These are phyloP conservation scores for Jamesozyma rosinii DNA, from an alignment of 805 yeast genomes.

Conservation along the genomic window DNA sequence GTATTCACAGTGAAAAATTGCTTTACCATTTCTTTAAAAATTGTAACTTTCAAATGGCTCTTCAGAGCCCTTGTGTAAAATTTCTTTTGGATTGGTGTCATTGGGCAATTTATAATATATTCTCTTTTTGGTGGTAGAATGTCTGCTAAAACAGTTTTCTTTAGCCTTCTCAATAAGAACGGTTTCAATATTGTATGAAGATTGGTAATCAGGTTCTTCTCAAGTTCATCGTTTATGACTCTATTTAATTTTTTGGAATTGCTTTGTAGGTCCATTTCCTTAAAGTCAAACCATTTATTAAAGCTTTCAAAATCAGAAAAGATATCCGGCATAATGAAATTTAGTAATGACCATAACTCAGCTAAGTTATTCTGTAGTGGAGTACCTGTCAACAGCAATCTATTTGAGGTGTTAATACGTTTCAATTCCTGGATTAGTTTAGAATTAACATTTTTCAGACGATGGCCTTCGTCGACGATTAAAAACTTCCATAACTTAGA, in stretches of 20 bases:
- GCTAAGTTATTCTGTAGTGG: slow-evolving; percentile 86
- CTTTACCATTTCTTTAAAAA: slow-evolving; percentile 40
- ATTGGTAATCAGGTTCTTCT: slow-evolving; percentile 58
- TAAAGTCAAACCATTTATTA: slow-evolving; percentile 90
- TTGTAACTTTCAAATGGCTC: slow-evolving; percentile 36
- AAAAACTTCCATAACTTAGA: slow-evolving; percentile 65
- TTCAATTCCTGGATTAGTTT: slow-evolving; percentile 64
- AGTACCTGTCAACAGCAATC: slow-evolving; percentile 87
- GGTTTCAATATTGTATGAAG: slow-evolving; percentile 85
- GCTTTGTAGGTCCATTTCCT: slow-evolving; percentile 38
- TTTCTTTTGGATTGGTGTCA: slow-evolving; percentile 54
- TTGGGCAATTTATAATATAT: slow-evolving; percentile 64
- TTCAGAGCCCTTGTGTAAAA: slow-evolving; percentile 47
- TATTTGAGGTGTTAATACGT: slow-evolving; percentile 52
- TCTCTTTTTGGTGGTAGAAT: slow-evolving; percentile 84
- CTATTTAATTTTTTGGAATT: slow-evolving; percentile 27
- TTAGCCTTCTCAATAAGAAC: slow-evolving; percentile 72
- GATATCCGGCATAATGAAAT: slow-evolving; percentile 86
- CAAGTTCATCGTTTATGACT: slow-evolving; percentile 48
- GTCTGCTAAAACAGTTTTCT: slow-evolving; percentile 54
- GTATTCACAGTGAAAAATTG: slow-evolving; percentile 43
- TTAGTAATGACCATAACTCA: slow-evolving; percentile 86
- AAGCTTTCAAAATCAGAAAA: slow-evolving; percentile 83
- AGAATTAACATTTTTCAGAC: slow-evolving; percentile 79
- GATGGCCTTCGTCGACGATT: slow-evolving; percentile 92